Evolutionary conservation across 2,329 filamentous ascomycete species (phyloP).

Genomic region (Sporothrix euskadiensis): DNA sequence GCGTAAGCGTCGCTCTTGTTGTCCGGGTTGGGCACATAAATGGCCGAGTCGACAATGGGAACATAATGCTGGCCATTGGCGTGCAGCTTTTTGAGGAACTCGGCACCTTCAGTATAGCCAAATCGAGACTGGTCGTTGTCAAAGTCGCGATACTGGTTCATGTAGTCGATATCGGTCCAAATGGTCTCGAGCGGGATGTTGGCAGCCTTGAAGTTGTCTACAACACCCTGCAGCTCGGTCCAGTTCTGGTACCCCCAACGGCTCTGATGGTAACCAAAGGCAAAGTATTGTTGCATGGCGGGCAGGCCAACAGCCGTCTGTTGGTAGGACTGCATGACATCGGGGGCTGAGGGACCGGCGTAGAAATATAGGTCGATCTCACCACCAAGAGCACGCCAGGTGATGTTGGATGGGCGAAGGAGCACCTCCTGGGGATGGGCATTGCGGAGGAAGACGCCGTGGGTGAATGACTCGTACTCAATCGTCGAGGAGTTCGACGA

Average conservation of each 20-base stretch:
- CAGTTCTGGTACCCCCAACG: constrained; percentile 80
- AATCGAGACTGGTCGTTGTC: constrained; percentile 62
- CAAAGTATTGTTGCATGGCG: constrained; percentile 78
- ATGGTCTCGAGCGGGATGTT: constrained; percentile 72
- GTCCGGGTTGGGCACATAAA: constrained; percentile 69
- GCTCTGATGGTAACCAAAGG: constrained; percentile 80
- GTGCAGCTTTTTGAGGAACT: constrained; percentile 64
- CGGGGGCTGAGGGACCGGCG: constrained; percentile 66
- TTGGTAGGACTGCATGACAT: constrained; percentile 68
- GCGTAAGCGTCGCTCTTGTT: constrained; percentile 67
- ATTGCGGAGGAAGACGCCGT: constrained; percentile 63
- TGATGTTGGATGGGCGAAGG: constrained; percentile 58
- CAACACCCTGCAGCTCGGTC: constrained; percentile 64
- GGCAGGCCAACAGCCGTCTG: constrained; percentile 66
- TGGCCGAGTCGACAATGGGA: constrained; percentile 71
- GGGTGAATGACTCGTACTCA: constrained; percentile 48
- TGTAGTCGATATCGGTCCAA: constrained; percentile 73
- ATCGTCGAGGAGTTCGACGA: constrained; percentile 40
- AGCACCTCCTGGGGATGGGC: constrained; percentile 66
- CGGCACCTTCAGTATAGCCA: constrained; percentile 56
- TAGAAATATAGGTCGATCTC: constrained; percentile 79
- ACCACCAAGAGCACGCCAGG: constrained; percentile 61
- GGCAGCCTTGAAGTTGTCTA: constrained; percentile 64
- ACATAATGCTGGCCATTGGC: constrained; percentile 66
- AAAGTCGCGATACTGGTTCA: constrained; percentile 63